A percentile compares a stretch with the other conserved stretches of the same genome.
Evolutionary conservation across 2,329 filamentous ascomycete species (phyloP).

Genomic region (Huntiella decipiens): DNA sequence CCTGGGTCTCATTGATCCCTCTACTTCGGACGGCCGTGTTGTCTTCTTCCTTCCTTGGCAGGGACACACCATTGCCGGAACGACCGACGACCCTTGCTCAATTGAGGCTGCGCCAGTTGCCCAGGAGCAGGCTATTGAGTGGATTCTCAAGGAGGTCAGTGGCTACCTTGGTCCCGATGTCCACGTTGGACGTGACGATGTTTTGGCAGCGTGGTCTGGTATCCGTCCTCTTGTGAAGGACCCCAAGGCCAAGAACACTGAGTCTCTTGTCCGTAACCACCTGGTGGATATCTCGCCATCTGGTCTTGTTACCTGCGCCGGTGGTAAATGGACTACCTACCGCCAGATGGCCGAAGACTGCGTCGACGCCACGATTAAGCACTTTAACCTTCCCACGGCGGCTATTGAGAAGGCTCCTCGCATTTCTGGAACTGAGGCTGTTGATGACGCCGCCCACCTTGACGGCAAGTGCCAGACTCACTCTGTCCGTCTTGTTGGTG

Average conservation of each 20-base stretch:
- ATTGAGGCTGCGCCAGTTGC: constrained; percentile 59
- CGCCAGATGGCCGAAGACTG: constrained; percentile 84
- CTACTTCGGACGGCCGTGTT: constrained; percentile 71
- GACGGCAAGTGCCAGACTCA: constrained; percentile 64
- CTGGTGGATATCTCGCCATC: constrained; percentile 62
- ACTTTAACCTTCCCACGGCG: constrained; percentile 42
- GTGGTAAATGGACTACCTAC: constrained; percentile 87
- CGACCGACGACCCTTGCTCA: constrained; percentile 58
- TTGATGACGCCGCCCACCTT: constrained; percentile 48
- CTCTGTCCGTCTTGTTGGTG: constrained; percentile 60
- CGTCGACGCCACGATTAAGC: constrained; percentile 58
- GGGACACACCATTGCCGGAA: constrained; percentile 79
- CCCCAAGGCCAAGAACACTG: constrained; percentile 67
- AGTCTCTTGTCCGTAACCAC: constrained; percentile 76
- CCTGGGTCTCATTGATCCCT: constrained; percentile 76
- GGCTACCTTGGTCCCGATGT: constrained; percentile 71
- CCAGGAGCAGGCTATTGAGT: constrained; percentile 67
- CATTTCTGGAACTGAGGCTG: constrained; percentile 48
- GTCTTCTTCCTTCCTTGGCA: constrained; percentile 93
- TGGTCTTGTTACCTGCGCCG: constrained; percentile 67
- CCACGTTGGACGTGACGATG: constrained; percentile 65
- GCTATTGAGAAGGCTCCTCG: constrained; percentile 41
- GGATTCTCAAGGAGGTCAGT: constrained; percentile 70
- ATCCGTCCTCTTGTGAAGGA: constrained; percentile 75
- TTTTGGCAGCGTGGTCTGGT: constrained; percentile 79